Evolutionary conservation across 2,329 filamentous ascomycete species (phyloP), one percentile per base, ranked within the genome.

Genomic region (Stagonosporopsis cucurbitacearum): DNA sequence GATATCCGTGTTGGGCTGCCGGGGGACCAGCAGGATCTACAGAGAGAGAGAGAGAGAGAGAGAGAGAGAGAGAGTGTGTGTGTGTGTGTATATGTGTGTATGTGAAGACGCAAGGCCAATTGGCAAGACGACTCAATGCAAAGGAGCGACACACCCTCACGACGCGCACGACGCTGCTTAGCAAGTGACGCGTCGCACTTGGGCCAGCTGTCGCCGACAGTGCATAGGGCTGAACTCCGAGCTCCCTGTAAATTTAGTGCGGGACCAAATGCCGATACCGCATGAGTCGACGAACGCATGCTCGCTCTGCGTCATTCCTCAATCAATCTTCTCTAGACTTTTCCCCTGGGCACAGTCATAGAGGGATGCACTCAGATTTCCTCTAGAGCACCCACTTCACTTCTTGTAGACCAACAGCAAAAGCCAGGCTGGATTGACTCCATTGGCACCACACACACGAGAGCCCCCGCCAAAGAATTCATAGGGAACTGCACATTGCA

Each of bases 201-300:
- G 53, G 42, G 22, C 35, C 26, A 19, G 44, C 28, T 33, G 8
- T 28, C 19, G 20, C 26, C 23, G 30, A 41, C 48, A 57, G 40
- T 55, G 48, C 54, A 33, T 60, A 67, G 62, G 64, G 68, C 65
- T 68, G 65, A 62, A 28, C 39, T 17, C 4, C 2, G 13, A 51
- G 40, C 54, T 54, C 57, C 61, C 48, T 56, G 45, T 41, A 51
- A 54, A 36, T 50, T 62, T 60, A 47, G 58, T 62, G 63, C 62
- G 64, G 63, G 57, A 54, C 47, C 53, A n/a, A 28, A 19, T 44
- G 60, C 70, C 69, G 70, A 72, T 70, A 65, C 71, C 70, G 69
- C 68, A 69, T 64, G 58, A 60, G 62, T 64, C 63, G 60, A 60
- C 48, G 52, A 26, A 9, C 25, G 6, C 60, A 54, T 62, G 60